Base-by-base conservation (phyloP, 2,329 filamentous ascomycete genomes). In the Phoma sp. region DNA sequence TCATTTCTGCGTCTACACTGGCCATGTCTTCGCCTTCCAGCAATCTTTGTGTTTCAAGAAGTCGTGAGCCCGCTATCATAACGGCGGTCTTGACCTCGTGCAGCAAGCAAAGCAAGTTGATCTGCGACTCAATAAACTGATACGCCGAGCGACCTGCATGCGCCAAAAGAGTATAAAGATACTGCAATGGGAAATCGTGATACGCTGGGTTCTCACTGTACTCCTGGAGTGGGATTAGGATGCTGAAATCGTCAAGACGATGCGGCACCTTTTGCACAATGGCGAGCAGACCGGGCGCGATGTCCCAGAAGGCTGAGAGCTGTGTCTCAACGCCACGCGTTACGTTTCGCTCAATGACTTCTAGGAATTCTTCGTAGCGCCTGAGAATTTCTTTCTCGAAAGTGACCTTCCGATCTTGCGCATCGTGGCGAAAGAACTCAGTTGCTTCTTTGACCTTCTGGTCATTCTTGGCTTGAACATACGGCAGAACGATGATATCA, bases 41-140 rank as follows among this genome's bases (percentile, higher is more conserved):
- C 36, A 66, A 58, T 43, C 85, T 80, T 69, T 91, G 85, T 0
- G 85, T 84, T 70, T 91, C 88, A 61, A 89, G 80, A 14, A 89
- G 79, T 58, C 86, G 82, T 47, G 85, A 85, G 61, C 86, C 86
- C 7, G 90, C 89, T 41, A 82, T 82, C 69, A 90, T 88, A 2
- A 90, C 86, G 0, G 88, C 88, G 48, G 90, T 90, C 70, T 91
- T 91, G 47, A 96, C 91, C 75, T 97, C 92, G 67, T 97, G 95
- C 52, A 96, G 77, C 33, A 98, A 80, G 68, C 93, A 98, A 23
- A 96, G 81, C 30, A 97, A 80, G 69, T 97, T 97, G 27, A 87
- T 93, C 78, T 98, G 93, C 6, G 87, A 89, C 78, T 98, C 95
- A 67, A 98, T 97, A 76, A 96, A 98, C 73, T 98, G 95, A 69